Evolutionary conservation across 1,284 basidiomycete species (phyloP).

Genomic region (Fomitiporia mediterranea): DNA sequence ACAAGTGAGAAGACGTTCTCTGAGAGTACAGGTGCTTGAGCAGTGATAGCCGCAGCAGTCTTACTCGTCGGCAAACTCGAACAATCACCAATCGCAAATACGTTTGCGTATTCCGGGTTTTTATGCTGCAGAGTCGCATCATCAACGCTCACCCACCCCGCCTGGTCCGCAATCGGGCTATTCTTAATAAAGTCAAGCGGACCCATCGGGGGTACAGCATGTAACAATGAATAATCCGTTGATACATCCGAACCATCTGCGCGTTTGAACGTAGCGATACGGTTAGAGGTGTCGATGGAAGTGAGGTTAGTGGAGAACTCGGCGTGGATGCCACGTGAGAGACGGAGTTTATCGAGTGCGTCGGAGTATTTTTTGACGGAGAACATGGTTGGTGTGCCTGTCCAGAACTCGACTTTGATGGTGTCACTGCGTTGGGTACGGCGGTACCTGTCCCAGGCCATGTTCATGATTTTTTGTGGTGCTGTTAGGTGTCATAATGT

Average conservation of each 20-base stretch:
- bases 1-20: slow-evolving; percentile 82
- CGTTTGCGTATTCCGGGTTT: slow-evolving; percentile 74
- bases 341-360: slow-evolving; percentile 73
- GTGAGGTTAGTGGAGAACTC: slow-evolving; percentile 80
- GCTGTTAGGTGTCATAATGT: slow-evolving; percentile 39
- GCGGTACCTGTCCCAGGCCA: slow-evolving; percentile 79
- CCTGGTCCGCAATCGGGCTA: slow-evolving; percentile 73
- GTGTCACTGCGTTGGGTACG: slow-evolving; percentile 53
- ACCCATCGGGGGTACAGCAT: slow-evolving; percentile 90
- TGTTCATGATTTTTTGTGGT: slow-evolving; percentile 94
- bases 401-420: slow-evolving; percentile 79
- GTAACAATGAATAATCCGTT: slow-evolving; percentile 80
- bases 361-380: slow-evolving; percentile 88
- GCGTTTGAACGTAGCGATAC: slow-evolving; percentile 82
- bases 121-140: slow-evolving; percentile 77
- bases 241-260: slow-evolving; percentile 61
- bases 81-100: slow-evolving; percentile 90
- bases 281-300: slow-evolving; percentile 63
- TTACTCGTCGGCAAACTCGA: slow-evolving; percentile 92
- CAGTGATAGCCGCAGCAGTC: slow-evolving; percentile 92
- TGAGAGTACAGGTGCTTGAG: slow-evolving; percentile 87
- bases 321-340: slow-evolving; percentile 76
- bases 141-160: slow-evolving; percentile 88
- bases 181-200: slow-evolving; percentile 80
- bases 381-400: slow-evolving; percentile 95